Evolutionary conservation across 2,329 filamentous ascomycete species (phyloP).

Genomic region (Fusarium sp.): DNA sequence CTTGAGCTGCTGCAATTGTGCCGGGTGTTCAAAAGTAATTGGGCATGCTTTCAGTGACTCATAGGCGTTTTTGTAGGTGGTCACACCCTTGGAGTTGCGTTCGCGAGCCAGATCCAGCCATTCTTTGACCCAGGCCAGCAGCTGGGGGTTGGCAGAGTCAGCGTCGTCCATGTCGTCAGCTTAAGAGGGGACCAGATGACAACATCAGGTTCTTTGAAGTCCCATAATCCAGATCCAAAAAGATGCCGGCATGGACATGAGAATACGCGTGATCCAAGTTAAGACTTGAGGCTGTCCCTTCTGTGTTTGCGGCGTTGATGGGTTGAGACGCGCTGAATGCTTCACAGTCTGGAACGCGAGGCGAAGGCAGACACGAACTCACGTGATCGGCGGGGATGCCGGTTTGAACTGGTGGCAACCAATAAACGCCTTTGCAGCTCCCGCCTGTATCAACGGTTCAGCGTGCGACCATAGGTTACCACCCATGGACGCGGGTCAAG

Average conservation of each 20-base stretch:
- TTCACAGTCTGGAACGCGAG: conserved; percentile 18
- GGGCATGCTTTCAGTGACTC: conserved; percentile 82
- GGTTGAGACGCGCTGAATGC: conserved; percentile 17
- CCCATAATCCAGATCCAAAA: background rate
- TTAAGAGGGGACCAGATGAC: background rate
- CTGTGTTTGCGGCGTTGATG: background rate
- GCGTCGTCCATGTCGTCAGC: conserved; percentile 49
- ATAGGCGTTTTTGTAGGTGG: conserved; percentile 81
- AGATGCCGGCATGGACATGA: background rate
- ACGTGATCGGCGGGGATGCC: conserved; percentile 29
- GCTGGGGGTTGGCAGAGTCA: conserved; percentile 75
- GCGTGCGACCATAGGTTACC: background rate
- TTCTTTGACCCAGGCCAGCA: conserved; percentile 81
- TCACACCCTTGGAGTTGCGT: conserved; percentile 76
- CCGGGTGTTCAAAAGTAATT: conserved; percentile 76
- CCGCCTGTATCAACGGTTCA: conserved; percentile 25
- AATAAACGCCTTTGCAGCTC: conserved; percentile 30
- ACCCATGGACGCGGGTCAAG: too few species aligned
- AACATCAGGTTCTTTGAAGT: background rate
- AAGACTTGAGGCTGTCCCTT: too few species aligned
- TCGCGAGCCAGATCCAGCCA: conserved; percentile 79
- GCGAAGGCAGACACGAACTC: conserved; percentile 37
- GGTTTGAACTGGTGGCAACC: conserved; percentile 14
- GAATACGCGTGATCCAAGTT: background rate
- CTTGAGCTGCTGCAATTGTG: conserved; percentile 77